Percentiles rank a stretch among this genome's conserved stretches.
These are phyloP conservation scores for Phialocephala sp. DNA, from an alignment of 2,329 filamentous ascomycete genomes.

Conservation along the genomic window DNA sequence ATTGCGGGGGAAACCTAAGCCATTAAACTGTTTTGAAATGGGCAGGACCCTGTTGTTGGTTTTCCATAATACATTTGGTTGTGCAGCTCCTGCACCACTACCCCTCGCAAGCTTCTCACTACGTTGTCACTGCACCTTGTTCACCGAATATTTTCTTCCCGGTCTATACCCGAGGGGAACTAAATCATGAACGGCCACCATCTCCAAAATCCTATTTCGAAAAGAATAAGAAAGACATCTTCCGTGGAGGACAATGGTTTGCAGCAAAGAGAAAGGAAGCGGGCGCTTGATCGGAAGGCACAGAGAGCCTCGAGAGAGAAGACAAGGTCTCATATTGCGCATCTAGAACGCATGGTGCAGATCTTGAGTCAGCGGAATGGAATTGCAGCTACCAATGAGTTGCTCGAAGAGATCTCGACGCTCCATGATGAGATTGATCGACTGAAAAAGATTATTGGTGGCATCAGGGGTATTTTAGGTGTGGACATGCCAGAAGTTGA, in stretches of 20 bases:
- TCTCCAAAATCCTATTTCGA: neutral
- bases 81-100: neutral
- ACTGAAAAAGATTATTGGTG: slow-evolving; percentile 31
- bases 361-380: slow-evolving; percentile 31
- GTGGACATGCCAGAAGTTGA: slow-evolving; percentile 5
- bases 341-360: slow-evolving; percentile 31
- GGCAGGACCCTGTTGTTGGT: no score
- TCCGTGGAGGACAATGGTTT: slow-evolving; percentile 12
- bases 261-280: slow-evolving; percentile 29
- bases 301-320: slow-evolving; percentile 33
- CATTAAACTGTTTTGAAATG: neutral
- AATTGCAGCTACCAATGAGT: slow-evolving; percentile 22
- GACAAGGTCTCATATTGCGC: slow-evolving; percentile 28
- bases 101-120: neutral
- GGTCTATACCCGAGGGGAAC: no score
- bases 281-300: slow-evolving; percentile 31
- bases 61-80: no score
- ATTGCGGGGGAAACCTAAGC: neutral
- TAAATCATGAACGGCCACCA: neutral
- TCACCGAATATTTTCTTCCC: neutral
- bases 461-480: slow-evolving; percentile 25
- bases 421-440: slow-evolving; percentile 29
- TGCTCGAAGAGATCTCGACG: slow-evolving; percentile 27
- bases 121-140: neutral
- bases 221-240: slow-evolving; percentile 7